These are phyloP conservation scores for Ophiocordyceps camponoti-leonardi DNA, from an alignment of 2,329 filamentous ascomycete species.

Conservation along the genomic window DNA sequence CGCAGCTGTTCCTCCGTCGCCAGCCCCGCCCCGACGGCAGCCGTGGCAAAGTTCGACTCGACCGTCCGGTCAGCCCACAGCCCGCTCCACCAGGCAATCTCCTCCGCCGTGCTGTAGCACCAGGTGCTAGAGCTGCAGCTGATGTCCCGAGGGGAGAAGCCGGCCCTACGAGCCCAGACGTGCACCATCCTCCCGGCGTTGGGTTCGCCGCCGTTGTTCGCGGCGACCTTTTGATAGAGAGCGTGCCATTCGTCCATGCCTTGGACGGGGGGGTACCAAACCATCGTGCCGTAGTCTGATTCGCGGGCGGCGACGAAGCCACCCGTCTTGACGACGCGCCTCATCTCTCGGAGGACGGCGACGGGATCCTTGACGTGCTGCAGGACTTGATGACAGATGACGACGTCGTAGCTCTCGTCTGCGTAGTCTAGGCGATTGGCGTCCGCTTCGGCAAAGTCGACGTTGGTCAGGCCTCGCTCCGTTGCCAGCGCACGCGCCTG, in stretches of 20 bases:
- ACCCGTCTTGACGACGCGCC: constrained; percentile 20
- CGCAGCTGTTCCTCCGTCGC: constrained; percentile 8
- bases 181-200: constrained; percentile 8
- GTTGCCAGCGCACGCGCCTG: constrained; percentile 11
- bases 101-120: constrained; percentile 7
- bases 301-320: constrained; percentile 19
- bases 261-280: constrained; percentile 8
- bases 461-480: constrained; percentile 10
- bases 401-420: constrained; percentile 21
- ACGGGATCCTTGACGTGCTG: constrained; percentile 19
- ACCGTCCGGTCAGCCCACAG: constrained; percentile 6
- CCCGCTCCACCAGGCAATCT: constrained; percentile 8
- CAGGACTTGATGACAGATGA: constrained; percentile 21
- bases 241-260: constrained; percentile 6
- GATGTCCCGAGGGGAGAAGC: constrained; percentile 4
- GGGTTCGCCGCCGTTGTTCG: constrained; percentile 6
- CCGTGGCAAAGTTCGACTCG: constrained; percentile 5
- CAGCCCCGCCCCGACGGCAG: constrained; percentile 3
- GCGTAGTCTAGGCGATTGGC: constrained; percentile 12
- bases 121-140: constrained; percentile 6
- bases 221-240: constrained; percentile 5
- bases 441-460: background rate
- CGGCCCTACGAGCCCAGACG: constrained; percentile 7
- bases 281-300: constrained; percentile 5
- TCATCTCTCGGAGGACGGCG: constrained; percentile 18